Conservation (phyloP, 179 eudicot species). For the Silene coronaria region DNA sequence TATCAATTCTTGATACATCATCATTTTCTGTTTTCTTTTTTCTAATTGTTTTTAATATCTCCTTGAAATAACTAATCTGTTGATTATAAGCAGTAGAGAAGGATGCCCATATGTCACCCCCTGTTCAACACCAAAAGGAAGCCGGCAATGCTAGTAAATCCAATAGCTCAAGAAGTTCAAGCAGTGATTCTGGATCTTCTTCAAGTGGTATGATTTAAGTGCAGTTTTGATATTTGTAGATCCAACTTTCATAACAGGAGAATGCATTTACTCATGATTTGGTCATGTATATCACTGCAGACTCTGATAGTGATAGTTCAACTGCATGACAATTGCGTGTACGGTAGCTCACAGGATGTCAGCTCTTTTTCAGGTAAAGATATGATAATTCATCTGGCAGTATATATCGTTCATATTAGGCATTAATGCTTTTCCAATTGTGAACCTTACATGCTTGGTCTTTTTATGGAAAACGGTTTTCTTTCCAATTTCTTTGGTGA, state of each 20-base stretch:
- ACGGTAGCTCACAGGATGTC: conserved; percentile 9
- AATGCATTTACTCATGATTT: background rate
- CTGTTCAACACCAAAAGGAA: conserved; percentile 26
- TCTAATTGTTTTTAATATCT: background rate
- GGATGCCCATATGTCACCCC: conserved; percentile 29
- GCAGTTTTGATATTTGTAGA: conserved; percentile 5
- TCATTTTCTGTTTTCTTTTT: background rate
- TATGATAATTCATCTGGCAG: background rate
- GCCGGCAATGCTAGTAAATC: conserved; percentile 27
- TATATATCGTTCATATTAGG: background rate
- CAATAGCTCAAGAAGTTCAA: conserved; percentile 38
- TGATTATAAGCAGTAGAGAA: conserved; percentile 34
- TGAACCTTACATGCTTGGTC: background rate
- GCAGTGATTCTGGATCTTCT: conserved; percentile 45
- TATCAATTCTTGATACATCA: background rate
- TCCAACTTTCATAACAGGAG: background rate
- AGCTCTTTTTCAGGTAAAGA: conserved; percentile 16
- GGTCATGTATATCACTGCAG: conserved; percentile 31
- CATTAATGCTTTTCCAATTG: background rate
- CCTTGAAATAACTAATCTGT: background rate
- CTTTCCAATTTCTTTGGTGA: background rate
- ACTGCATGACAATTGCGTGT: conserved; percentile 39
- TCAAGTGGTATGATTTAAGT: conserved; percentile 34
- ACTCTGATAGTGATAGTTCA: conserved; percentile 53
- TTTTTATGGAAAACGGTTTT: background rate